Conservation (phyloP, 106 monocot species). For the Posidonia australis region DNA sequence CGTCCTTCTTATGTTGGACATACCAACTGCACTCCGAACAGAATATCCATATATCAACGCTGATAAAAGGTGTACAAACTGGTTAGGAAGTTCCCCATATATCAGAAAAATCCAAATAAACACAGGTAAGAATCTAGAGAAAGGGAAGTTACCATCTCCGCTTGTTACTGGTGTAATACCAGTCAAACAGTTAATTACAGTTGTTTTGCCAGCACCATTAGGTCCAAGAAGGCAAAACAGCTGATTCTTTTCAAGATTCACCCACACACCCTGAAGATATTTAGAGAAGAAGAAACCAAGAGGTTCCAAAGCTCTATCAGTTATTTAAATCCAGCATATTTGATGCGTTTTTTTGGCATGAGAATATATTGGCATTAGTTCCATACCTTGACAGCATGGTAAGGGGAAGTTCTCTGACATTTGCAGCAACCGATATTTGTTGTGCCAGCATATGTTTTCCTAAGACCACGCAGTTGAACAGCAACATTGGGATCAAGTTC, state of each 20-base stretch:
- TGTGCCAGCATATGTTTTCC: constrained; percentile 74
- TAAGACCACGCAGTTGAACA: constrained; percentile 65
- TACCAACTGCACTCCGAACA: constrained; percentile 56
- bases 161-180: constrained; percentile 82
- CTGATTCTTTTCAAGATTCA: constrained; percentile 75
- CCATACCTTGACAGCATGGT: constrained; percentile 83
- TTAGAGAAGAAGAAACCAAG: neutral
- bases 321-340: neutral
- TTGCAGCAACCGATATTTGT: constrained; percentile 49
- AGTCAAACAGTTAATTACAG: constrained; percentile 81
- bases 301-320: neutral
- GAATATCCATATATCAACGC: constrained; percentile 88
- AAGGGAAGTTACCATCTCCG: constrained; percentile 62
- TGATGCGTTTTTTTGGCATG: neutral
- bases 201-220: constrained; percentile 97
- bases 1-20: constrained; percentile 76
- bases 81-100: neutral
- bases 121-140: neutral
- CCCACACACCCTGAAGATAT: constrained; percentile 63
- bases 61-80: constrained; percentile 15
- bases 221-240: constrained; percentile 95
- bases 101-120: neutral
- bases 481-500: constrained; percentile 38
- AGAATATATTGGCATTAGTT: neutral
- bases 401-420: constrained; percentile 47